These are phyloP conservation scores for Leccinum rimulosum DNA, from an alignment of 768 basidiomycete species.

Conservation along the genomic window DNA sequence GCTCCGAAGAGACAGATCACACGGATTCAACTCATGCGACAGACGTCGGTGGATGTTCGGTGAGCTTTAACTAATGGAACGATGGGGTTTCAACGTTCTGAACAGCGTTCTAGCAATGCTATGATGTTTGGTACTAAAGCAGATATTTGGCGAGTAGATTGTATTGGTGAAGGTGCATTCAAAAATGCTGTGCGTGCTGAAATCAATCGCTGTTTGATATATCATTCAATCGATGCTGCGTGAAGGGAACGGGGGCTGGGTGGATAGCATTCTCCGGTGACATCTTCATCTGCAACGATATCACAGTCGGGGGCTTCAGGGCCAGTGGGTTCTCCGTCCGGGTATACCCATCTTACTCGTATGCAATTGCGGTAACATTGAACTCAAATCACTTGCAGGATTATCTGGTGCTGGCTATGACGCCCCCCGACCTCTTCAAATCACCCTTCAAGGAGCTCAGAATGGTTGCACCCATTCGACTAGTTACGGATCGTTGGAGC, in stretches of 20 bases:
- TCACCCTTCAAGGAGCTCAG: constrained; percentile 60
- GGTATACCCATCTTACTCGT: constrained; percentile 36
- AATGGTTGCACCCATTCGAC: constrained; percentile 57
- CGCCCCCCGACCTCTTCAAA: constrained; percentile 53
- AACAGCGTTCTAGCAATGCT: constrained; percentile 39
- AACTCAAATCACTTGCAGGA: constrained; percentile 44
- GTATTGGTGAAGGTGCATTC: constrained; percentile 64
- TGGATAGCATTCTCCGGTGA: constrained; percentile 65
- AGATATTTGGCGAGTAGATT: constrained; percentile 68
- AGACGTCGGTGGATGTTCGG: constrained; percentile 65
- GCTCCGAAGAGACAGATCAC: constrained; percentile 38
- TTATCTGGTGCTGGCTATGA: constrained; percentile 59
- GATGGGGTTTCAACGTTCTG: background rate
- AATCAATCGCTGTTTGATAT: background rate
- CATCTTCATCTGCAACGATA: constrained; percentile 45
- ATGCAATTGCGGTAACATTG: constrained; percentile 1
- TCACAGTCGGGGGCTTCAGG: constrained; percentile 61
- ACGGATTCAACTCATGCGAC: constrained; percentile 61
- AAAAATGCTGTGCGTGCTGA: constrained; percentile 46
- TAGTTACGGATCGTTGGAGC: constrained; percentile 63
- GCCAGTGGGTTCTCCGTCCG: constrained; percentile 63
- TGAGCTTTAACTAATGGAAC: constrained; percentile 18
- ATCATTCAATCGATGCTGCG: constrained; percentile 5
- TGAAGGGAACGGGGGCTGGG: constrained; percentile 60
- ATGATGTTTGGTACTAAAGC: constrained; percentile 53